Base-by-base conservation (phyloP, 2,329 filamentous ascomycete species). In the Orbilia oligospora region DNA sequence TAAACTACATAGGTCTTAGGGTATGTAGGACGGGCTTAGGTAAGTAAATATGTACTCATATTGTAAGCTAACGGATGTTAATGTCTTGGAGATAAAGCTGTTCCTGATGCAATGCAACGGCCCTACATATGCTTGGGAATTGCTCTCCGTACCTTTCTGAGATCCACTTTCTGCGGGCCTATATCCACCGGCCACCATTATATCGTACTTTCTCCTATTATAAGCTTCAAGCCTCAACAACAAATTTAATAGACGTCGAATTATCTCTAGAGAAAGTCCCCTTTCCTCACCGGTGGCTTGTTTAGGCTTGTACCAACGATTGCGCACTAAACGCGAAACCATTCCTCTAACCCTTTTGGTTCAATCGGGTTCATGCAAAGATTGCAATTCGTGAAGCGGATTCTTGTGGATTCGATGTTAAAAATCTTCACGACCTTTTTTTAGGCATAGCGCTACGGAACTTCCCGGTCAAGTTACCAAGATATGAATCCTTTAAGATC, bases 91-190 rank as follows among this genome's bases (percentile, higher is more conserved):
- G 12, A 61, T 5, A 22, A 22, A 24, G 12, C 5, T 24, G 36
- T 61, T 44, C 36, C 36, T 61, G 55, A 44, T 61, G 18, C 33
- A 61, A 36, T 36, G 53, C 53, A 36, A 27, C 14, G 46, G 46
- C 20, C 46, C 46, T 49, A 24, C 20, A 24, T 30, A 6, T 30
- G 27, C 6, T 30, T 30, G 27, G 27, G 27, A 30, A 30, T 6
- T 30, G 6, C 27, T 24, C 3, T 6, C 2, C 2, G 14, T 46
- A 18, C 14, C 41, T 46, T 46, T 46, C 8, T 46, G 1, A 46
- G 41, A 5, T 46, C 16, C 41, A 5, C 14, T 46, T n/a, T n/a
- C 41, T 12, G 49, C 49, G n/a, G 12, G 49, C 8, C 10, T 33
- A 12, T 49, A 8, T 24, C 18, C 27, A 8, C 24, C 14, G 6